phyloP scores from a whole-genome alignment of 1,284 basidiomycete genomes.

The Sanghuangporus sanghuang region DNA sequence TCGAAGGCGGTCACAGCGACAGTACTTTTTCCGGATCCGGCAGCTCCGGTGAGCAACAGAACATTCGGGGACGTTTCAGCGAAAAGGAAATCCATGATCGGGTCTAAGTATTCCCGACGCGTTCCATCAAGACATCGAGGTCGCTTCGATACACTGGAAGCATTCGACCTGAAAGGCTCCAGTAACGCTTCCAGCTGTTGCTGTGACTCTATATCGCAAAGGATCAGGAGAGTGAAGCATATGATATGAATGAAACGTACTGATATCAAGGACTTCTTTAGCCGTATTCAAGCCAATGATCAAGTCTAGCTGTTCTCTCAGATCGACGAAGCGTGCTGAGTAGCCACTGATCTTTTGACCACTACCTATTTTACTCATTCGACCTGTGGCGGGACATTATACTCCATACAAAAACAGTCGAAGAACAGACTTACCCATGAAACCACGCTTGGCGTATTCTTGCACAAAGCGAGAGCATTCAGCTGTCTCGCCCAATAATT shows the following conservation, averaged over 20 bases:
- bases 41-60: background rate
- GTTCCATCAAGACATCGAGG: background rate
- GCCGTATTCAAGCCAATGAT: background rate
- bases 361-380: background rate
- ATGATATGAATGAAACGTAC: background rate
- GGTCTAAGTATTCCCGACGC: background rate
- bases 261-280: background rate
- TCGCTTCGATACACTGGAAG: background rate
- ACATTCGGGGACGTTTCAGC: background rate
- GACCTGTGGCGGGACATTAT: background rate
- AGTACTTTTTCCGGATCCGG: constrained; percentile 1
- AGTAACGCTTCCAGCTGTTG: background rate
- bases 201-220: background rate
- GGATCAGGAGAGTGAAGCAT: background rate
- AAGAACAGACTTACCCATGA: background rate
- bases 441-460: background rate
- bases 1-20: background rate
- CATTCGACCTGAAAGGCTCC: background rate
- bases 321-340: background rate
- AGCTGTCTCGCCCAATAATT: background rate
- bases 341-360: background rate
- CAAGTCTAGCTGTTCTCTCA: background rate
- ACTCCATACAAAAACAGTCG: background rate
- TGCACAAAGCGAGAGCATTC: too few species aligned
- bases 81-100: background rate